phyloP scores from a whole-genome alignment of 2,329 filamentous ascomycete species.

The Stemphylium vesicarium region DNA sequence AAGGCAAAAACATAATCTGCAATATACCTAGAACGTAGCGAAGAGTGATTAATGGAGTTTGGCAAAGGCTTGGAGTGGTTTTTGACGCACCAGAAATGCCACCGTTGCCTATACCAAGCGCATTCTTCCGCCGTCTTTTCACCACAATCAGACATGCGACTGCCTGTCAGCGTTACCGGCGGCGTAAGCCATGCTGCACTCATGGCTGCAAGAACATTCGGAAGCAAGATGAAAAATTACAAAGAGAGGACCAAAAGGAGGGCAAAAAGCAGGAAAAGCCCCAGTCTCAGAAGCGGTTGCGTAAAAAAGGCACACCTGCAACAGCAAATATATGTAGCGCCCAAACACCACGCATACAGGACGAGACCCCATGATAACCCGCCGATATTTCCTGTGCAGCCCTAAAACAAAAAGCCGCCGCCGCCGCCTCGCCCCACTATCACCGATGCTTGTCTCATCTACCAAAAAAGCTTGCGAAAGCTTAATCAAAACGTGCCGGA shows the following conservation, averaged over 20 bases:
- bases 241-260: not conserved
- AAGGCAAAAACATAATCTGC: conserved; percentile 62
- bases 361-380: not conserved
- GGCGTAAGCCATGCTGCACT: conserved; percentile 28
- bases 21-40: conserved; percentile 50
- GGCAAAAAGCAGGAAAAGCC: too few species aligned
- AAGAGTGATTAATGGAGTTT: too few species aligned
- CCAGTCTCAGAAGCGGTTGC: too few species aligned
- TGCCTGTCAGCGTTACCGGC: conserved; percentile 22
- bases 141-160: conserved; percentile 38
- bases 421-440: not conserved
- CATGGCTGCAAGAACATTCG: not conserved
- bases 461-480: not conserved
- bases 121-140: conserved; percentile 54
- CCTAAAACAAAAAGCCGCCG: not conserved
- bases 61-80: too few species aligned
- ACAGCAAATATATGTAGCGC: not conserved
- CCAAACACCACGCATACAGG: not conserved
- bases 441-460: too few species aligned
- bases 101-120: conserved; percentile 54
- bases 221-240: not conserved
- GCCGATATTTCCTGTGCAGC: not conserved
- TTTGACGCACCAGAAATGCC: conserved; percentile 54
- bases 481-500: not conserved
- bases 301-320: not conserved